phyloP scores from a whole-genome alignment of 768 basidiomycete genomes.

The Tulasnella sp. region DNA sequence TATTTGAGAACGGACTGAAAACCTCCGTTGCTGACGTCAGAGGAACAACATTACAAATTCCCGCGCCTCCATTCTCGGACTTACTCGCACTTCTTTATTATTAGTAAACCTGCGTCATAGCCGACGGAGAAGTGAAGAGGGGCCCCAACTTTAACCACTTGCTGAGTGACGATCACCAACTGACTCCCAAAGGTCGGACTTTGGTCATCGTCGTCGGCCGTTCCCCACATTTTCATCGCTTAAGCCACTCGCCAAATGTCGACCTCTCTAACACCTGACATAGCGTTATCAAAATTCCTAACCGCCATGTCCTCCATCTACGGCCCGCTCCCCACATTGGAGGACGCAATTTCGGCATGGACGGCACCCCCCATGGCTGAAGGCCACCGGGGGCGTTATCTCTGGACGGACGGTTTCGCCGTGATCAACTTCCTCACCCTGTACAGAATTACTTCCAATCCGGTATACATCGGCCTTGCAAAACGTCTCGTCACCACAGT shows the following conservation, averaged over 20 bases:
- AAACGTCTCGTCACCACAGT: constrained; percentile 28
- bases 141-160: not conserved
- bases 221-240: not conserved
- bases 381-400: constrained; percentile 28
- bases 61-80: not conserved
- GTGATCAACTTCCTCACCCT: constrained; percentile 30
- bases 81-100: too few species aligned
- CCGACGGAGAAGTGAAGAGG: not conserved
- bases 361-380: constrained; percentile 25
- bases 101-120: not conserved
- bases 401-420: constrained; percentile 33
- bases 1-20: not conserved
- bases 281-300: constrained; percentile 17
- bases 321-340: constrained; percentile 21
- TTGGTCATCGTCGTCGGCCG: not conserved
- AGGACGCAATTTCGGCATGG: constrained; percentile 20
- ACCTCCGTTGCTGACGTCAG: not conserved
- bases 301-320: constrained; percentile 25
- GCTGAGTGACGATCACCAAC: not conserved
- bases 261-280: not conserved
- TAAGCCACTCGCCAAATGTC: not conserved
- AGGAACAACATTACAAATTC: not conserved
- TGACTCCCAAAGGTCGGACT: not conserved
- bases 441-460: constrained; percentile 22
- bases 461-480: constrained; percentile 25